Base-by-base conservation (phyloP, 176 grass and related monocot species). In the Phoenix roebelenii region DNA sequence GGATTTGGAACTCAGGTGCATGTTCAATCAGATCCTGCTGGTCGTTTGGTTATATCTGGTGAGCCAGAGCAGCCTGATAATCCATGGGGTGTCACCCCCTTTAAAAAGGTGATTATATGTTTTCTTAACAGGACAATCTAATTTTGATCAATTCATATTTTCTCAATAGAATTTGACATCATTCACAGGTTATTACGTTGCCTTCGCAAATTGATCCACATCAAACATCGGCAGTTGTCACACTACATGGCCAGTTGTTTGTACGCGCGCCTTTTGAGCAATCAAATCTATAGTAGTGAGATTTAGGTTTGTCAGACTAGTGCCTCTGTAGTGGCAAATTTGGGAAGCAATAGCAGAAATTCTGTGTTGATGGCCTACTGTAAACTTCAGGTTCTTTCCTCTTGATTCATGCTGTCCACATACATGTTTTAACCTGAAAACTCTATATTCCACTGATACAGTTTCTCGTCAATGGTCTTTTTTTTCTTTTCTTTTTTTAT, bases 21-120 rank as follows among this genome's bases (percentile, higher is more conserved):
- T 73, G 93, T 97, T 77, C 93, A 97, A 48, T 97, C 93, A 24
- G 93, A 88, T 80, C 93, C 93, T 49, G 93, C 93, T 25, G 93
- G 93, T 22, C 84, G 87, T 23, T 68, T 97, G 72, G 93, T 97
- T 65, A 88, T 97, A 74, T 85, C 93, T 16, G 93, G 93, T 18
- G 81, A 97, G 50, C 93, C 93, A 20, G 93, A 97, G 71, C 93
- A 85, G 61, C 75, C 73, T 29, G 87, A 97, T 88, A 97, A 97
- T 61, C 93, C 93, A 58, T 97, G 93, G 93, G 93, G 87, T 19
- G 80, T 97, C 65, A 97, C 93, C 68, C 78, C 87, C 23, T 97
- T 97, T 65, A 97, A 91, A 60, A 97, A 97, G 93, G 93, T 64
- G 58, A 35, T 50, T 53, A 23, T 70, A 44, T 12, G 49, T 70